Base-by-base conservation (phyloP, 1,284 basidiomycete species). In the Laetiporus sulphureus region DNA sequence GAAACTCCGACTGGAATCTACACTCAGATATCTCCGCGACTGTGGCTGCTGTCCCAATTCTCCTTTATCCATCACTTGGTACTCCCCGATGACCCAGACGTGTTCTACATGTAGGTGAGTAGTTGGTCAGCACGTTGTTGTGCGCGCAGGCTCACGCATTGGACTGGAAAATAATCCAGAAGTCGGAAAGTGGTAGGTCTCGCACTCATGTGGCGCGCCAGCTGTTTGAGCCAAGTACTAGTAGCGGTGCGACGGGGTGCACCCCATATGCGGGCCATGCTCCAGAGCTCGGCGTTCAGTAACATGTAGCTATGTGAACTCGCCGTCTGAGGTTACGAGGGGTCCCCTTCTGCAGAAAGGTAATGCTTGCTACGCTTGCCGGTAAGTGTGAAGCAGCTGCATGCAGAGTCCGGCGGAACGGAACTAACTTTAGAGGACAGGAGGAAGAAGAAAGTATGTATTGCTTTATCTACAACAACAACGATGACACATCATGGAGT, bases 401-500 rank as follows among this genome's bases (percentile, higher is more conserved):
- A 3, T n/a, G 19, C 21, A 12, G n/a, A 12, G 16, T 19, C 25
- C 10, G 10, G 8, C 10, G 16, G 11, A 12, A 7, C 7, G 20
- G 18, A 15, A 27, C 13, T 19, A 12, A 12, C n/a, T 20, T 12
- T 22, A 15, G 8, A 32, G 8, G 12, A 11, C 24, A 60, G 56
- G 44, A 46, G 49, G 31, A 60, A 58, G 49, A 60, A 60, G 46
- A 60, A 60, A 52, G 58, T 54, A 13, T 8, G 41, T 18, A 33
- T 21, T 13, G 25, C 20, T 18, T 15, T 10, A 11, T 11, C 5
- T 21, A 10, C 6, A 11, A 16, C 13, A 8, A 8, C 15, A 31
- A 23, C 10, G 1, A 31, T 15, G 32, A 41, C 10, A 50, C 30
- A 12, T 29, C 18, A 12, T 4, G 2, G n/a, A n/a, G 8, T 2